Evolutionary conservation across 2,329 filamentous ascomycete species (phyloP).

Genomic region (Colletotrichum plurivorum): DNA sequence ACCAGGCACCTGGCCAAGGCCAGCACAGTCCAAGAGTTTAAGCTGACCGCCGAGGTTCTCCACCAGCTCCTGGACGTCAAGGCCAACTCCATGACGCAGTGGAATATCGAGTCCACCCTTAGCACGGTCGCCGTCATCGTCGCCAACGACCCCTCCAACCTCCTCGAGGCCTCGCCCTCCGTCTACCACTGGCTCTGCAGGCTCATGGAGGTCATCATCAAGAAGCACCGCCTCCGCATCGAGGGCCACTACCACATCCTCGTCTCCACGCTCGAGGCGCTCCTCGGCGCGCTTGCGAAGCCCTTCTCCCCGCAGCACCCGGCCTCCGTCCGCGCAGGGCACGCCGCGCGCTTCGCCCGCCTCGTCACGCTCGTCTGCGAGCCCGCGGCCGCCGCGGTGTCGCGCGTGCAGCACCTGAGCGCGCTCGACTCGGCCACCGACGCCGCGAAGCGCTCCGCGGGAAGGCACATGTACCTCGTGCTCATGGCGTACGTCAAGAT

Average conservation of each 20-base stretch:
- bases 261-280: slow-evolving; percentile 65
- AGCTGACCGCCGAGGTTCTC: slow-evolving; percentile 58
- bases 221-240: slow-evolving; percentile 72
- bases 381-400: slow-evolving; percentile 69
- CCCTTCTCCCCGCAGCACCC: slow-evolving; percentile 47
- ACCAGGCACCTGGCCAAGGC: slow-evolving; percentile 49
- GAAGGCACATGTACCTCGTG: slow-evolving; percentile 73
- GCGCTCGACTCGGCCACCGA: slow-evolving; percentile 72
- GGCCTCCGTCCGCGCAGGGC: slow-evolving; percentile 49
- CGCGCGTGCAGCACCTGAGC: slow-evolving; percentile 59
- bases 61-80: slow-evolving; percentile 65
- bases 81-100: slow-evolving; percentile 67
- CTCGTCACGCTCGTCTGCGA: slow-evolving; percentile 73
- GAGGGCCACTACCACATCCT: slow-evolving; percentile 75
- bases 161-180: slow-evolving; percentile 49
- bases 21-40: slow-evolving; percentile 50
- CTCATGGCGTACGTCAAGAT: slow-evolving; percentile 73
- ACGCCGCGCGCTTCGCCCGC: slow-evolving; percentile 67
- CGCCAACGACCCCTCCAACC: slow-evolving; percentile 42
- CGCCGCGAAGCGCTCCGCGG: slow-evolving; percentile 72
- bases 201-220: slow-evolving; percentile 69
- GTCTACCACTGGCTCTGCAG: slow-evolving; percentile 65
- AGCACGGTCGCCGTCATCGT: slow-evolving; percentile 56
- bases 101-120: slow-evolving; percentile 70
- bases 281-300: slow-evolving; percentile 67